phyloP scores from a whole-genome alignment of 495 filamentous ascomycete species.

The Penicilliopsis zonata region DNA sequence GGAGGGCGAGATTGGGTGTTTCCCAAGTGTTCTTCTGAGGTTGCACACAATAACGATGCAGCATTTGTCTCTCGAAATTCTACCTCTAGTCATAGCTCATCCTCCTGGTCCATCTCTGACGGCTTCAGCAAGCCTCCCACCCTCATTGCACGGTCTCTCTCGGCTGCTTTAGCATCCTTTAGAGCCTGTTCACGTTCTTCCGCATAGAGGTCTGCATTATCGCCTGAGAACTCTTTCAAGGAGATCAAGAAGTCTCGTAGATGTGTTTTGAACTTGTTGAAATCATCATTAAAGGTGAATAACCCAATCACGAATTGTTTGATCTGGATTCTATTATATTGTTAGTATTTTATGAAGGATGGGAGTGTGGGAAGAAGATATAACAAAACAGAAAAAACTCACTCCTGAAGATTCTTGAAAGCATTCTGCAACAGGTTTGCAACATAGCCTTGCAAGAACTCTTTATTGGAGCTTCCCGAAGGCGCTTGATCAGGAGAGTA shows the following conservation, averaged over 20 bases:
- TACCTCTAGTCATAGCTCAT: conserved; percentile 78
- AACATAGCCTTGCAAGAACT: conserved; percentile 81
- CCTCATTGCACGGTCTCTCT: conserved; percentile 79
- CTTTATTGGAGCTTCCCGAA: conserved; percentile 71
- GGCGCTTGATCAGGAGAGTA: conserved; percentile 73
- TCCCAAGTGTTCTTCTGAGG: too few relatives aligned
- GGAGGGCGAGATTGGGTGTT: too few relatives aligned
- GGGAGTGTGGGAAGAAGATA: too few relatives aligned
- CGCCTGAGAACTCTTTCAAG: conserved; percentile 85
- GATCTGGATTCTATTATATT: conserved; percentile 59
- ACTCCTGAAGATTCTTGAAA: conserved; percentile 88
- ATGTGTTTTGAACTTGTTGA: conserved; percentile 83
- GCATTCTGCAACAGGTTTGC: conserved; percentile 76
- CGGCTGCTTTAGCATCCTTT: conserved; percentile 64
- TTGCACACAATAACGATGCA: too few relatives aligned
- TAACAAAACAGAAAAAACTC: too few relatives aligned
- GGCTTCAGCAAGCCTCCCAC: conserved; percentile 88
- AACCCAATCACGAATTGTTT: conserved; percentile 75
- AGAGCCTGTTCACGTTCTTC: conserved; percentile 84
- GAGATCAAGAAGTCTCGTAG: conserved; percentile 96
- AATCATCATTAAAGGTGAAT: conserved; percentile 68
- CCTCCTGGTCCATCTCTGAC: conserved; percentile 80
- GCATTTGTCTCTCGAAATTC: conserved; percentile 55
- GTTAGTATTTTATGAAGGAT: conserved; percentile 19
- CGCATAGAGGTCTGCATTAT: conserved; percentile 77